A percentile compares a stretch with the other conserved stretches of the same genome.
Conservation (phyloP, 495 filamentous ascomycete species). For the Parathielavia appendiculata region DNA sequence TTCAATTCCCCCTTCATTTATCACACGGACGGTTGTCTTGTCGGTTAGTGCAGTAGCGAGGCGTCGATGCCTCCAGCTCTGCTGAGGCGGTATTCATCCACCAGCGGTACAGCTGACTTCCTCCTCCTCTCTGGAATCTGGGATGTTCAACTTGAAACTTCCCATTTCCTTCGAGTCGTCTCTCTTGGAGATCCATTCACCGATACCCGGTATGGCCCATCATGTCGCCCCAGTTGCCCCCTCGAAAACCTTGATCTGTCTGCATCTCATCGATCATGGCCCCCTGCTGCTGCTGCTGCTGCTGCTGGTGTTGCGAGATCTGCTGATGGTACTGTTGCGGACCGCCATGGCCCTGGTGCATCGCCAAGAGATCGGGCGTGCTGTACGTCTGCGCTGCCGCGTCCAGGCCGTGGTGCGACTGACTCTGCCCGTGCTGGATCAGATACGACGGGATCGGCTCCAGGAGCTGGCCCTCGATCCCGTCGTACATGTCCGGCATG, state of each 20-base stretch:
- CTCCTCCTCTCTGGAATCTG: too few species aligned
- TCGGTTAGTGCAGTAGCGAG: too few species aligned
- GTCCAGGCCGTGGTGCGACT: conserved; percentile 32
- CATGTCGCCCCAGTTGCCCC: conserved; percentile 28
- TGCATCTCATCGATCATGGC: conserved; percentile 41
- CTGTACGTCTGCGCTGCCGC: conserved; percentile 37
- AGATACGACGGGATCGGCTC: conserved; percentile 45
- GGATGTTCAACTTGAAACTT: too few species aligned
- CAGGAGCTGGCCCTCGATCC: conserved; percentile 44
- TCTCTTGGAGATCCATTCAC: too few species aligned
- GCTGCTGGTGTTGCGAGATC: conserved; percentile 12
- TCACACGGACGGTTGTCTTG: too few species aligned
- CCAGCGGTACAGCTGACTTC: too few species aligned
- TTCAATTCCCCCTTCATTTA: too few species aligned
- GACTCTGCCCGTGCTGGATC: conserved; percentile 32
- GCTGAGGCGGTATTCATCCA: too few species aligned
- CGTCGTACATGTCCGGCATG: conserved; percentile 42
- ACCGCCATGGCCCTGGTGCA: conserved; percentile 21
- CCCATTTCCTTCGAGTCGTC: too few species aligned
- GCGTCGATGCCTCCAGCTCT: too few species aligned
- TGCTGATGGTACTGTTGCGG: conserved; percentile 15
- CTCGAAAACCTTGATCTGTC: conserved; percentile 27
- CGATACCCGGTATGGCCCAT: conserved; percentile 20
- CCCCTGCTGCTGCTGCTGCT: conserved; percentile 27
- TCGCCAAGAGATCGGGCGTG: conserved; percentile 18